Evolutionary conservation across 495 filamentous ascomycete genomes (phyloP).

Genomic region (Hypoxylon fuscum): DNA sequence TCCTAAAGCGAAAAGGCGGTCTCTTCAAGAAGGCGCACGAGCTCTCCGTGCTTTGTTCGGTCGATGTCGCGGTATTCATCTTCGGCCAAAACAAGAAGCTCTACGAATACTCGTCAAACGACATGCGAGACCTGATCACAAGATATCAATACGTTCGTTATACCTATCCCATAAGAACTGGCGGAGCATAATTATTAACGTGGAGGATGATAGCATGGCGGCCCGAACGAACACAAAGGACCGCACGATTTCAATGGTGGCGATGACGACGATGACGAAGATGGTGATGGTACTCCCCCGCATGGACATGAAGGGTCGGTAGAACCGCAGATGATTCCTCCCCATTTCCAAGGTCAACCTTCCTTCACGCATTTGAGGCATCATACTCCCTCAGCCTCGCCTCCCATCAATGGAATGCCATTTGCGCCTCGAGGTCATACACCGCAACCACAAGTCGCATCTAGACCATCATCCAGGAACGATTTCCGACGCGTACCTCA

Average conservation of each 20-base stretch:
- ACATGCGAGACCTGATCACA: slow-evolving; percentile 88
- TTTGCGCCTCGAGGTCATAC: slow-evolving; percentile 77
- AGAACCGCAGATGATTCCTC: slow-evolving; percentile 69
- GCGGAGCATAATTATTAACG: slow-evolving; percentile 41
- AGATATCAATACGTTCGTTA: slow-evolving; percentile 87
- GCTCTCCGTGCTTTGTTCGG: slow-evolving; percentile 95
- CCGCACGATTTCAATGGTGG: slow-evolving; percentile 89
- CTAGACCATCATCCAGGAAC: slow-evolving; percentile 84
- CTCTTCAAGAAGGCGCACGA: slow-evolving; percentile 99
- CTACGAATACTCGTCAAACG: slow-evolving; percentile 93
- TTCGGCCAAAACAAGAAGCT: slow-evolving; percentile 98
- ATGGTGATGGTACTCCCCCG: slow-evolving; percentile 78
- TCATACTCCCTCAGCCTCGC: slow-evolving; percentile 84
- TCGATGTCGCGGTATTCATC: slow-evolving; percentile 98
- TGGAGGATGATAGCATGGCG: slow-evolving; percentile 73
- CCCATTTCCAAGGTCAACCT: slow-evolving; percentile 78
- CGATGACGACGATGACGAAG: slow-evolving; percentile 87
- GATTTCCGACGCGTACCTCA: slow-evolving; percentile 74
- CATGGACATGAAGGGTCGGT: slow-evolving; percentile 60
- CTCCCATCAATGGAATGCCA: slow-evolving; percentile 85
- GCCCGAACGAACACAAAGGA: slow-evolving; percentile 94
- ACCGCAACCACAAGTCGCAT: slow-evolving; percentile 77
- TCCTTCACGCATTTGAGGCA: slow-evolving; percentile 82
- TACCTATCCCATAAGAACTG: slow-evolving; percentile 11
- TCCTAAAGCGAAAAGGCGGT: slow-evolving; percentile 97